Evolutionary conservation across 805 yeast genomes (phyloP).

Genomic region (Diddensiella caesifluorescens): DNA sequence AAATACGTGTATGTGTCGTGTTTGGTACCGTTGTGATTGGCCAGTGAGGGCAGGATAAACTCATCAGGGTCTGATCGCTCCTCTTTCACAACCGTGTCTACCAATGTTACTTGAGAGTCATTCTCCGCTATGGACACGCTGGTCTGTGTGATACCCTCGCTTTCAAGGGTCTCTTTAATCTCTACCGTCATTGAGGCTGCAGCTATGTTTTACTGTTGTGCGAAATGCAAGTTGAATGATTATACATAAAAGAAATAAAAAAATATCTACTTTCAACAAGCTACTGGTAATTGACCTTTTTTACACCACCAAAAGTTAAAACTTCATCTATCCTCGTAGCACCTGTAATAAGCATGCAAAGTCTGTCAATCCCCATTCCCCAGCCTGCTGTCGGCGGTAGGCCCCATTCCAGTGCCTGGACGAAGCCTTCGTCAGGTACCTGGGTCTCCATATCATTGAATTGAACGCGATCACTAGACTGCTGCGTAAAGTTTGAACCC

Average conservation of each 20-base stretch:
- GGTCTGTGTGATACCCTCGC: no score
- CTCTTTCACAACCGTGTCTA: neutral
- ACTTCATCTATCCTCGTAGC: constrained; percentile 48
- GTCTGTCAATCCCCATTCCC: constrained; percentile 91
- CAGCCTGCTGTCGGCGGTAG: constrained; percentile 98
- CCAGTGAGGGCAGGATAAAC: constrained; percentile 25
- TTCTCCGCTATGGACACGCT: neutral
- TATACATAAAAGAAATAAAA: no score
- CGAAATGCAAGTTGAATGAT: no score
- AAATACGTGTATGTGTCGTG: constrained; percentile 22
- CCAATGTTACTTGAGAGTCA: neutral
- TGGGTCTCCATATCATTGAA: constrained; percentile 55
- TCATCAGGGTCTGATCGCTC: constrained; percentile 2
- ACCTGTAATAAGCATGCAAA: constrained; percentile 72
- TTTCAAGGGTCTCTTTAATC: neutral
- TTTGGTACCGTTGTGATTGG: constrained; percentile 9
- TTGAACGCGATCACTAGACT: constrained; percentile 28
- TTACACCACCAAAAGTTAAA: constrained; percentile 24
- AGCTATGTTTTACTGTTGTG: no score
- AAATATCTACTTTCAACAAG: no score
- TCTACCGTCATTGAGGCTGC: constrained; percentile 2
- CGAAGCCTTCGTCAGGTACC: constrained; percentile 66
- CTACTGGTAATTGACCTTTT: constrained; percentile 21
- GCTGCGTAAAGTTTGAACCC: constrained; percentile 53
- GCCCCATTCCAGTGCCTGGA: constrained; percentile 81